A percentile compares a stretch with the other conserved stretches of the same genome.
Conservation (phyloP, 345 rosid genomes). For the Corchorus capsularis region DNA sequence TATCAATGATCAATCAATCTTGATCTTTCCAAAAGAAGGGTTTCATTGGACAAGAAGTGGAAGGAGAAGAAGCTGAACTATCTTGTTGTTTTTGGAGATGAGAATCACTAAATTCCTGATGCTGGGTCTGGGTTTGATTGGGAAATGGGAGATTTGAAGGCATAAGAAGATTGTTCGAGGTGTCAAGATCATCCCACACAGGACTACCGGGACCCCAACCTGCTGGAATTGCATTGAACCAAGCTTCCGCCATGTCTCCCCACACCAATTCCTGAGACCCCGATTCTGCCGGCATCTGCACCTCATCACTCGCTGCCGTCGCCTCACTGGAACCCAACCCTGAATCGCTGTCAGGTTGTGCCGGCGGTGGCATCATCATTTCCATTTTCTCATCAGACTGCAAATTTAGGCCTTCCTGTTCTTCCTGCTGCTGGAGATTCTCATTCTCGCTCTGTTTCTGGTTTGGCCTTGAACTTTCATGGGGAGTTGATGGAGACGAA, state of each 20-base stretch:
- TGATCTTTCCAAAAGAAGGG: conserved; percentile 72
- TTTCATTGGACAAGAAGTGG: conserved; percentile 55
- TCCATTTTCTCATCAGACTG: conserved; percentile 16
- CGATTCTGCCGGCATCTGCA: conserved; percentile 29
- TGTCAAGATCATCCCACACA: conserved; percentile 90
- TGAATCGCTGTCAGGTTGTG: conserved; percentile 38
- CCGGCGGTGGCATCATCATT: conserved; percentile 18
- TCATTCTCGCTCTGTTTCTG: conserved; percentile 19
- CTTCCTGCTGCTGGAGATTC: conserved; percentile 14
- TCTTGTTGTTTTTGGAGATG: conserved; percentile 37
- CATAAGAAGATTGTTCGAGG: conserved; percentile 43
- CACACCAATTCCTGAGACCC: conserved; percentile 51
- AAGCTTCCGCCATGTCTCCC: conserved; percentile 81
- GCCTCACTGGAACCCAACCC: conserved; percentile 39
- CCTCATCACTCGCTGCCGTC: conserved; percentile 30
- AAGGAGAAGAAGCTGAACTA: conserved; percentile 42
- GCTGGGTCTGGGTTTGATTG: conserved; percentile 27
- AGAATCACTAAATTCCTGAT: conserved; percentile 33
- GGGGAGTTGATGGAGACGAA: conserved; percentile 32
- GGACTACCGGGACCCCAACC: conserved; percentile 95
- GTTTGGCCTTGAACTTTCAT: conserved; percentile 23
- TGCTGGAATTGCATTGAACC: conserved; percentile 78
- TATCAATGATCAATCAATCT: conserved; percentile 25
- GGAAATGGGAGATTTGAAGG: conserved; percentile 53
- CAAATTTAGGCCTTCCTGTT: conserved; percentile 27